Percentiles rank a stretch among this genome's conserved stretches.
phyloP scores from a whole-genome alignment of 768 basidiomycete species.

The Tylopilus rubrobrunneus region DNA sequence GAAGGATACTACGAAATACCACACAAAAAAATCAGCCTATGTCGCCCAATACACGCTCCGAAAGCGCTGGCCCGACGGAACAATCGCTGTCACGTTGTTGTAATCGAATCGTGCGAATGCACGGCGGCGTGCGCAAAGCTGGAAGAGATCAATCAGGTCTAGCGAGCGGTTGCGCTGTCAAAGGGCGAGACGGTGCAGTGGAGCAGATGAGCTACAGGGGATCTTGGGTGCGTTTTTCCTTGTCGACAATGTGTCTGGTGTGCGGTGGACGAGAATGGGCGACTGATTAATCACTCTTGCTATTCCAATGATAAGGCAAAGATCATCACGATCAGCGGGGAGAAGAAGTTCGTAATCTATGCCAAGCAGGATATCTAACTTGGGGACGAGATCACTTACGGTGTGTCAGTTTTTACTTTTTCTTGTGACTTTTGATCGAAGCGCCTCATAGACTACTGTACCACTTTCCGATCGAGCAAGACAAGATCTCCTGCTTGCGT shows the following conservation, averaged over 20 bases:
- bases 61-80: conserved; percentile 34
- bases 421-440: background rate
- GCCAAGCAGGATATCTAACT: conserved; percentile 95
- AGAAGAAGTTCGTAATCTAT: conserved; percentile 99
- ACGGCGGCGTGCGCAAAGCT: conserved; percentile 83
- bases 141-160: conserved; percentile 92
- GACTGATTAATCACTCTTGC: conserved; percentile 98
- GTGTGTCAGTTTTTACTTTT: conserved; percentile 39
- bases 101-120: conserved; percentile 91
- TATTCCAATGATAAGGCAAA: conserved; percentile 91
- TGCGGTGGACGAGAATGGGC: conserved; percentile 42
- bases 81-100: conserved; percentile 57
- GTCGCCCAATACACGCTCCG: conserved; percentile 84
- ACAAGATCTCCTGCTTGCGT: conserved; percentile 92
- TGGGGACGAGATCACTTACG: conserved; percentile 97
- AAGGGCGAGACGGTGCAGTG: conserved; percentile 67
- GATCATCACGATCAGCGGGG: conserved; percentile 85
- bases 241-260: background rate
- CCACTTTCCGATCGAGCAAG: conserved; percentile 98
- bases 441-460: conserved; percentile 59
- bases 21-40: conserved; percentile 86
- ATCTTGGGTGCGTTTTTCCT: conserved; percentile 67
- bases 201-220: conserved; percentile 10
- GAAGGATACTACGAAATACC: conserved; percentile 96
- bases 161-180: conserved; percentile 71